Evolutionary conservation across 2,329 filamentous ascomycete genomes (phyloP), one percentile per base, ranked within the genome.

Genomic region (Monilinia polystroma): DNA sequence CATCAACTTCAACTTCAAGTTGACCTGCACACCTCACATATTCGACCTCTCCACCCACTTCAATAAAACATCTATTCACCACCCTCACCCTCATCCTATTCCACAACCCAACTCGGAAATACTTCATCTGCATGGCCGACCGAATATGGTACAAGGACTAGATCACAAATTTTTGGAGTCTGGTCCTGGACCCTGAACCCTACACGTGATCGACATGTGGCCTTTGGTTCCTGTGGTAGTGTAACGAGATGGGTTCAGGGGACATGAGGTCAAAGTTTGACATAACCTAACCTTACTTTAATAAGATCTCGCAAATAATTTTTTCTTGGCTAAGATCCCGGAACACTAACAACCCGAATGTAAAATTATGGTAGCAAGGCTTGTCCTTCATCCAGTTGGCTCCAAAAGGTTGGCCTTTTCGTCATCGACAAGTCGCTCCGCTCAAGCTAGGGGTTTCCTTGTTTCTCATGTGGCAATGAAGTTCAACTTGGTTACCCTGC

Each of bases 161-260:
- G 32, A 35, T 35, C 4, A 5, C 32, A 6, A 8, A 35, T 35
- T 8, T 35, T 35, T 5, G 5, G 6, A 35, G 32, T 7, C 5
- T 35, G 32, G 32, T 35, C 12, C 12, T 41, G 38, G 47, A 49
- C 47, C 57, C 29, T 35, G 57, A 60, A 12, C 43, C 57, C 20
- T 51, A 49, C 45, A 60, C 57, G 57, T 60, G 57, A 59, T 59
- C 5, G 29, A 38, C 57, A 60, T 51, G 57, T 49, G 57, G 29
- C 23, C 43, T 20, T 38, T 20, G 26, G 43, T 18, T 51, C 29
- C 7, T 3, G 20, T 45, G 23, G 26, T 23, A 47, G 41, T 35
- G 23, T 55, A 16, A 41, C 52, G 16, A 2, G 10, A 38, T n/a
- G 56, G 56, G 38, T 29, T 23, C 29, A 23, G 43, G 43, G 55